Percentiles rank a stretch among this genome's conserved stretches.
Conservation (phyloP, 2,329 filamentous ascomycete genomes). For the Zasmidium citrigriseum region DNA sequence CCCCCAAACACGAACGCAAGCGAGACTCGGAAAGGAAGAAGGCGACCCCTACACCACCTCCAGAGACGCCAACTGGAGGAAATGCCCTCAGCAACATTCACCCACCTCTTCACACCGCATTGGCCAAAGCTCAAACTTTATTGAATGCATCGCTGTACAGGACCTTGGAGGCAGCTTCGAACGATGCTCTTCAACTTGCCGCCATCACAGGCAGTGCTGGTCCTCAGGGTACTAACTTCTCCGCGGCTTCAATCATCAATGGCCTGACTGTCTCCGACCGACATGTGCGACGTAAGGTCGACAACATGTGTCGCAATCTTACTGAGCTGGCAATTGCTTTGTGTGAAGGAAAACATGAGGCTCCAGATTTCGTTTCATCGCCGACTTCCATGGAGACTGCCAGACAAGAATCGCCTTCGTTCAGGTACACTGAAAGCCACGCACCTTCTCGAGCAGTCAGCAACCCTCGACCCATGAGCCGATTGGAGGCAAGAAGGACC, state of each 20-base stretch:
- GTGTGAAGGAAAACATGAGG: slow-evolving; percentile 41
- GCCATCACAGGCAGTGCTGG: slow-evolving; percentile 74
- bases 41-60: slow-evolving; percentile 36
- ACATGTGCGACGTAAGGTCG: slow-evolving; percentile 84
- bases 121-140: slow-evolving; percentile 73
- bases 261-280: slow-evolving; percentile 70
- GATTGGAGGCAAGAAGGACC: slow-evolving; percentile 48
- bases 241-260: slow-evolving; percentile 65
- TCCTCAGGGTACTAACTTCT: slow-evolving; percentile 62
- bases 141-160: slow-evolving; percentile 72
- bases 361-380: slow-evolving; percentile 22
- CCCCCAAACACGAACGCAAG: slow-evolving; percentile 71
- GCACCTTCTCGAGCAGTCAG: not conserved
- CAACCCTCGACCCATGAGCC: slow-evolving; percentile 38
- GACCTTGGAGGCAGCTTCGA: slow-evolving; percentile 76
- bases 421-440: slow-evolving; percentile 4
- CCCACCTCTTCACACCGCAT: slow-evolving; percentile 75
- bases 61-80: slow-evolving; percentile 40
- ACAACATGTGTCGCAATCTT: slow-evolving; percentile 87
- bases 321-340: slow-evolving; percentile 90
- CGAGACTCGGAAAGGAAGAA: slow-evolving; percentile 38
- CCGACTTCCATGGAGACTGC: slow-evolving; percentile 20
- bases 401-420: slow-evolving; percentile 9
- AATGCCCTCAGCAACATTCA: slow-evolving; percentile 61
- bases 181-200: slow-evolving; percentile 77